Evolutionary conservation across 352 stramenopile genomes (phyloP).

Genomic region (Phytophthora pistaciae): DNA sequence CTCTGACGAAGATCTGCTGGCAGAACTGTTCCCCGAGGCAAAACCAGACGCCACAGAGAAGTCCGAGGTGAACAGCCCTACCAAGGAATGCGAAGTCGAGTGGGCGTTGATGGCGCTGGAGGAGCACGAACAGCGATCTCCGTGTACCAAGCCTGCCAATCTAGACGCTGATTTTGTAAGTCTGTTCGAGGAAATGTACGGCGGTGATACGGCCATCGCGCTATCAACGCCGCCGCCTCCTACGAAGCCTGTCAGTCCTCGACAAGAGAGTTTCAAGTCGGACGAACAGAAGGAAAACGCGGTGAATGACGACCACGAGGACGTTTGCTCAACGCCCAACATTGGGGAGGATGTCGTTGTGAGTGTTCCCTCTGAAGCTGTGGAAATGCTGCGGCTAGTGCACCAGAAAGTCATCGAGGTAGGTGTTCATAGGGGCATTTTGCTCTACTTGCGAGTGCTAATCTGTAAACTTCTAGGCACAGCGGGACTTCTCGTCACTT

Average conservation of each 20-base stretch:
- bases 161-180: constrained; percentile 20
- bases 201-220: constrained; percentile 11
- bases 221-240: constrained; percentile 22
- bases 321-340: background rate
- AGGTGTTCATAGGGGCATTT: background rate
- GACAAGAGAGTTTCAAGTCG: background rate
- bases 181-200: constrained; percentile 42
- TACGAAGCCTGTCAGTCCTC: background rate
- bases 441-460: background rate
- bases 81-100: constrained; percentile 26
- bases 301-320: background rate
- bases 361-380: constrained; percentile 1
- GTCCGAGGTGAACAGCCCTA: background rate
- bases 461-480: background rate
- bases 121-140: constrained; percentile 19
- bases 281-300: background rate
- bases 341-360: background rate
- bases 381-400: constrained; percentile 21
- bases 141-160: background rate
- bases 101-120: constrained; percentile 33
- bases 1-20: constrained; percentile 25
- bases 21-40: constrained; percentile 29
- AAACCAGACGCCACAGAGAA: constrained; percentile 2
- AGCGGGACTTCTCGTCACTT: constrained; percentile 5
- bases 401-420: constrained; percentile 15